phyloP scores from a whole-genome alignment of 805 yeast species.

The Wickerhamomyces ciferrii region DNA sequence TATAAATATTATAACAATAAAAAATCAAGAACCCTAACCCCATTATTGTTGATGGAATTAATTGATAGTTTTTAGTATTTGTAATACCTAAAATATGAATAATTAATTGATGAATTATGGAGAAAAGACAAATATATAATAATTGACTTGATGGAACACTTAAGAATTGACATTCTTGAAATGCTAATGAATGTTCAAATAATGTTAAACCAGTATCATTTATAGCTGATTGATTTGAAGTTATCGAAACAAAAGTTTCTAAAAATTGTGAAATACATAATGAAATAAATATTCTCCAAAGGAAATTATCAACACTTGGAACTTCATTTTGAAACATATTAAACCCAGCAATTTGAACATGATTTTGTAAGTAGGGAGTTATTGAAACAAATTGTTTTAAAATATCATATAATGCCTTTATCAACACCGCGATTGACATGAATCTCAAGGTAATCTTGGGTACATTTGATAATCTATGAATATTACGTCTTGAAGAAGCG shows the following conservation, averaged over 20 bases:
- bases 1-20: slow-evolving; percentile 33
- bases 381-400: not conserved
- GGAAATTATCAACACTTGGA: slow-evolving; percentile 32
- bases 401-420: slow-evolving; percentile 3
- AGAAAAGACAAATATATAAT: slow-evolving; percentile 46
- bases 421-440: slow-evolving; percentile 25
- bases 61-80: slow-evolving; percentile 46
- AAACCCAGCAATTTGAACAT: slow-evolving; percentile 4
- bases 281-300: slow-evolving; percentile 55
- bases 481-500: slow-evolving; percentile 44
- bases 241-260: slow-evolving; percentile 59
- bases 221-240: slow-evolving; percentile 50
- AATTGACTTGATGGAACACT: slow-evolving; percentile 48
- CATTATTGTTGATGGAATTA: slow-evolving; percentile 57
- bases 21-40: slow-evolving; percentile 49
- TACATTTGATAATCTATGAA: slow-evolving; percentile 10
- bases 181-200: slow-evolving; percentile 71
- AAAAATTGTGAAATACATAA: slow-evolving; percentile 58
- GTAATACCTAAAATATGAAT: slow-evolving; percentile 61
- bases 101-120: slow-evolving; percentile 51
- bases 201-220: slow-evolving; percentile 66
- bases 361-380: not conserved
- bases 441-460: slow-evolving; percentile 32
- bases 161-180: slow-evolving; percentile 60
- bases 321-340: slow-evolving; percentile 4